These are phyloP conservation scores for Aspergillus ibericus DNA, from an alignment of 2,329 filamentous ascomycete genomes.

Conservation along the genomic window DNA sequence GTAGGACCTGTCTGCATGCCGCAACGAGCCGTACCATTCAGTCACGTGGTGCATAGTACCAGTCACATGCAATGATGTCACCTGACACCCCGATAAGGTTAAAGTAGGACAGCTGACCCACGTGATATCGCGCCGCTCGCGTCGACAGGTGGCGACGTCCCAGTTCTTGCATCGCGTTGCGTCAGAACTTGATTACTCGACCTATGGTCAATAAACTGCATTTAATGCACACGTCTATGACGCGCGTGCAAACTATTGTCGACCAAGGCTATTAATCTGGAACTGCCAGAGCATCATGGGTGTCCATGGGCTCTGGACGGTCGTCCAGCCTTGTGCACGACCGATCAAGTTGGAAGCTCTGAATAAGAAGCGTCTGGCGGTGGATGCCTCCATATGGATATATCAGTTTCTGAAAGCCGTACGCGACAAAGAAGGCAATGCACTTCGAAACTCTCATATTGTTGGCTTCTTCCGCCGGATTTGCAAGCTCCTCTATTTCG, in stretches of 20 bases:
- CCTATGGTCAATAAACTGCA: not conserved
- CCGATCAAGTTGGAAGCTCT: constrained; percentile 95
- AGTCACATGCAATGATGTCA: not conserved
- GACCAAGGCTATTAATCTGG: not conserved
- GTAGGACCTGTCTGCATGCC: not conserved
- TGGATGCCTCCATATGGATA: constrained; percentile 99
- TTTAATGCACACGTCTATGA: not conserved
- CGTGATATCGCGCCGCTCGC: constrained; percentile 20
- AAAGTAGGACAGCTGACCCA: not conserved
- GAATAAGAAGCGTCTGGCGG: constrained; percentile 91
- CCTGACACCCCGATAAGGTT: not conserved
- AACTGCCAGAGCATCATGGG: constrained; percentile 63
- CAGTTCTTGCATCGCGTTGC: not conserved
- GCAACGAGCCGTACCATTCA: not conserved
- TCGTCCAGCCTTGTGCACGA: constrained; percentile 89
- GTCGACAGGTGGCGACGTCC: constrained; percentile 15
- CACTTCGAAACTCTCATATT: constrained; percentile 90
- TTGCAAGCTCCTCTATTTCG: constrained; percentile 95
- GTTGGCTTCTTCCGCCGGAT: constrained; percentile 98
- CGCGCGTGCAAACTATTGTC: not conserved
- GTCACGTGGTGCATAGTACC: not conserved
- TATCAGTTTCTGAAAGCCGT: constrained; percentile 99
- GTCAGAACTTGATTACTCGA: no score
- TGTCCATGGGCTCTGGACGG: constrained; percentile 96
- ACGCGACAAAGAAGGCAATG: constrained; percentile 96